A percentile compares a stretch with the other conserved stretches of the same genome.
phyloP scores from a whole-genome alignment of 2,329 filamentous ascomycete species.

The Fusarium robinianum region DNA sequence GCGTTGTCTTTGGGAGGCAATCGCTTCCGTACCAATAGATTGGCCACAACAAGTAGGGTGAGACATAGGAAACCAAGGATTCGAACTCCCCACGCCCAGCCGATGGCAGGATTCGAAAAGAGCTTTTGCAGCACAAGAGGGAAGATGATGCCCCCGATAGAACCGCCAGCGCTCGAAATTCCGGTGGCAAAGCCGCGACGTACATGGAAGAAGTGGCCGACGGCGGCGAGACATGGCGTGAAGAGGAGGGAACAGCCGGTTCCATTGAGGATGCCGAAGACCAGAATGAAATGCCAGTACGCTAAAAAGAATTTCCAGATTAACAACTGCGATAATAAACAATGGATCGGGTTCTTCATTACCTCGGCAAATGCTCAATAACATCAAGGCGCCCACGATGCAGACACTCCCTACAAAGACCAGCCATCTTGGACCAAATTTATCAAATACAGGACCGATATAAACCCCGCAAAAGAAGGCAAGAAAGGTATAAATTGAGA shows the following conservation, averaged over 20 bases:
- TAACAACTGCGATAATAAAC: neutral
- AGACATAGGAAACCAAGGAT: conserved; percentile 4
- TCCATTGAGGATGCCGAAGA: conserved; percentile 17
- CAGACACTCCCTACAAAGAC: conserved; percentile 43
- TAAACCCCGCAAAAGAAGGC: conserved; percentile 71
- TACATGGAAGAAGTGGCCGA: conserved; percentile 8
- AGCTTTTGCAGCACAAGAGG: conserved; percentile 9
- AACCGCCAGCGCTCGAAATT: conserved; percentile 6
- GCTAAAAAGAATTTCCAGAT: neutral
- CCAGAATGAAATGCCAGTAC: conserved; percentile 30
- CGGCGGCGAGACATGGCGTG: conserved; percentile 3
- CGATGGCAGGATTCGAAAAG: conserved; percentile 3
- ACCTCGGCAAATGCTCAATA: conserved; percentile 2
- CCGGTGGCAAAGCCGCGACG: conserved; percentile 8
- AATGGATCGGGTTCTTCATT: no score
- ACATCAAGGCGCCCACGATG: neutral
- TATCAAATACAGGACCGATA: conserved; percentile 71
- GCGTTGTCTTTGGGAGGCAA: conserved; percentile 5
- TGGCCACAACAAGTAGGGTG: neutral
- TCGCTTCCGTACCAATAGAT: neutral
- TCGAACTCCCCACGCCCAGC: conserved; percentile 7
- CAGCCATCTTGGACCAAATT: conserved; percentile 63
- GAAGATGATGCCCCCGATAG: conserved; percentile 11
- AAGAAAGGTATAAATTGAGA: conserved; percentile 69
- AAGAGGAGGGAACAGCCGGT: conserved; percentile 9